phyloP scores from a whole-genome alignment of 202 grass and related monocot genomes.

The Cymbopogon flexuosus region DNA sequence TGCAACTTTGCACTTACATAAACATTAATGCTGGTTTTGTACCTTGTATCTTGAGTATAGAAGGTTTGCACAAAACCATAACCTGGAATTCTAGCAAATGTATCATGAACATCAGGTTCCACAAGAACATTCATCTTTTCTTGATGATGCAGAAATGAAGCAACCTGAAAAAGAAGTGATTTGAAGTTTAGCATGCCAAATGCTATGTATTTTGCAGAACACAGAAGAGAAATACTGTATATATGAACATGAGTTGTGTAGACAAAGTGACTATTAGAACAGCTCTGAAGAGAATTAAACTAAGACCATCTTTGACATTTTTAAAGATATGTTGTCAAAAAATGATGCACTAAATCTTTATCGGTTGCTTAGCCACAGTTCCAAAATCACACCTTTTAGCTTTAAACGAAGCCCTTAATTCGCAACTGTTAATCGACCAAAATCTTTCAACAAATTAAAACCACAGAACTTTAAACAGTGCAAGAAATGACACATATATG shows the following conservation, averaged over 20 bases:
- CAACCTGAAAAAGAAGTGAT: slow-evolving; percentile 46
- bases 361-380: neutral
- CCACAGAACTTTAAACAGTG: neutral
- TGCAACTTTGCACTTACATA: neutral
- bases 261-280: neutral
- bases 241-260: neutral
- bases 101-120: slow-evolving; percentile 99
- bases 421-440: neutral
- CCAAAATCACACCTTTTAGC: neutral
- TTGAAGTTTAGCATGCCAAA: slow-evolving; percentile 31
- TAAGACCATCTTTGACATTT: neutral
- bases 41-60: slow-evolving; percentile 96
- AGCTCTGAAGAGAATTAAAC: neutral
- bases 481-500: neutral
- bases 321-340: slow-evolving; percentile 1
- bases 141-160: slow-evolving; percentile 84
- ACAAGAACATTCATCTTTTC: slow-evolving; percentile 99
- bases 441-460: slow-evolving; percentile 12
- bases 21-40: slow-evolving; percentile 30
- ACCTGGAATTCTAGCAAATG: slow-evolving; percentile 95
- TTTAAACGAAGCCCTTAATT: slow-evolving; percentile 22
- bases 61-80: slow-evolving; percentile 99
- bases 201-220: neutral
- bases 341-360: neutral
- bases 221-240: neutral